phyloP scores from a whole-genome alignment of 2,329 filamentous ascomycete genomes.

The Trichoderma endophyticum region DNA sequence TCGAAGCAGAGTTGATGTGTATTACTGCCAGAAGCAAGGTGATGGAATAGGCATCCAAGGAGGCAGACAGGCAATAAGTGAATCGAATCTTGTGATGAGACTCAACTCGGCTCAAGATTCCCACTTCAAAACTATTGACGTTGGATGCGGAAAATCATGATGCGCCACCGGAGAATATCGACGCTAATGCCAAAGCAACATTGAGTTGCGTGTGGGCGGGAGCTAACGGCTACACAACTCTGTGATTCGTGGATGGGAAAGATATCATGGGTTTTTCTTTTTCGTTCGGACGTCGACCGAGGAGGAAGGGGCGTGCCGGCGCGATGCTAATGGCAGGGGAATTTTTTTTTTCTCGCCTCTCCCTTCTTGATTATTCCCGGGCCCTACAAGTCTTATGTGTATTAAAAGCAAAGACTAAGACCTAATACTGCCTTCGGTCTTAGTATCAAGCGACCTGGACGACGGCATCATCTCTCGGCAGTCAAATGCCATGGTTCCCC shows the following conservation, averaged over 20 bases:
- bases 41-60: neutral
- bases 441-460: neutral
- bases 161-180: conserved; percentile 14
- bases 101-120: neutral
- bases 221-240: neutral
- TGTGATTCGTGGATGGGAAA: conserved; percentile 16
- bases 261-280: neutral
- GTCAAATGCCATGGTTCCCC: neutral
- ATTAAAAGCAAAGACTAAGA: neutral
- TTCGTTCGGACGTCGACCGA: conserved; percentile 20
- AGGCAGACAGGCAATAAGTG: too few relatives aligned
- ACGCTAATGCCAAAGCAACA: conserved; percentile 13
- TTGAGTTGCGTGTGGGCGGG: conserved; percentile 5
- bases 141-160: neutral
- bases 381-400: neutral
- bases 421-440: neutral
- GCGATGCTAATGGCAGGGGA: conserved; percentile 8
- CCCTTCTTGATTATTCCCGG: conserved; percentile 9
- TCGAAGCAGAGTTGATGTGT: neutral
- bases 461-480: neutral
- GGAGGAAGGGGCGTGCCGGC: conserved; percentile 10
- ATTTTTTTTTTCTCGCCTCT: neutral
- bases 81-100: neutral
- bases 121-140: neutral
- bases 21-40: neutral